Percentiles rank a stretch among this genome's conserved stretches.
phyloP scores from a whole-genome alignment of 345 rosid species.

The Abelmoschus esculentus region DNA sequence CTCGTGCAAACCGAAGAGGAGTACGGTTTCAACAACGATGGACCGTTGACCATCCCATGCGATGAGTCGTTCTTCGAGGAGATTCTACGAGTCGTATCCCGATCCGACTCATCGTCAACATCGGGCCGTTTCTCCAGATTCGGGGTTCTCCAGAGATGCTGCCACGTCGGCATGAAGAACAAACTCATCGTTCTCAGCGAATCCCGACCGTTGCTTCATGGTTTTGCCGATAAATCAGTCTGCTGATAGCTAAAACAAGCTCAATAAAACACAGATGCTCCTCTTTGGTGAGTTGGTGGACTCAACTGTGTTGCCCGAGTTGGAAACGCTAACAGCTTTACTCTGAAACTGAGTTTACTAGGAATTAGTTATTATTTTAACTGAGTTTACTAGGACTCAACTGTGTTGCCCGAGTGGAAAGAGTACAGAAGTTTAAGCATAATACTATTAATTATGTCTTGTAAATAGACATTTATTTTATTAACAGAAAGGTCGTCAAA shows the following conservation, averaged over 20 bases:
- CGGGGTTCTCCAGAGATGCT: conserved; percentile 50
- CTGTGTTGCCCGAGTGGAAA: conserved; percentile 25
- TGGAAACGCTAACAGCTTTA: not conserved
- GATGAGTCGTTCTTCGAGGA: conserved; percentile 79
- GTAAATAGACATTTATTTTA: conserved; percentile 24
- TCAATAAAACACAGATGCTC: not conserved
- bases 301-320: conserved; percentile 21
- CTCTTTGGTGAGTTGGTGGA: conserved; percentile 11
- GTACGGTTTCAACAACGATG: conserved; percentile 64
- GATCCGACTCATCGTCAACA: conserved; percentile 20
- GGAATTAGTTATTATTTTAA: no score
- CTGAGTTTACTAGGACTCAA: no score
- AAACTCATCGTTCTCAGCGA: conserved; percentile 26
- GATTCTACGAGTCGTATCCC: conserved; percentile 38
- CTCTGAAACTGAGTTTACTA: not conserved
- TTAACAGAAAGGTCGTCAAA: no score
- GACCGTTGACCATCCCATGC: conserved; percentile 74
- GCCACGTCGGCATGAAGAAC: conserved; percentile 36
- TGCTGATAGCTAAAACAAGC: conserved; percentile 5
- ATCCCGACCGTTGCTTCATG: conserved; percentile 61
- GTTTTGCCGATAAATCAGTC: conserved; percentile 29
- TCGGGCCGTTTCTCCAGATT: conserved; percentile 20
- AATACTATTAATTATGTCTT: conserved; percentile 10
- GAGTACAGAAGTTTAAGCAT: not conserved
- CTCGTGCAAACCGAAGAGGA: conserved; percentile 76